These are phyloP conservation scores for Amaranthus tricolor DNA, from an alignment of 179 eudicot genomes.

Conservation along the genomic window DNA sequence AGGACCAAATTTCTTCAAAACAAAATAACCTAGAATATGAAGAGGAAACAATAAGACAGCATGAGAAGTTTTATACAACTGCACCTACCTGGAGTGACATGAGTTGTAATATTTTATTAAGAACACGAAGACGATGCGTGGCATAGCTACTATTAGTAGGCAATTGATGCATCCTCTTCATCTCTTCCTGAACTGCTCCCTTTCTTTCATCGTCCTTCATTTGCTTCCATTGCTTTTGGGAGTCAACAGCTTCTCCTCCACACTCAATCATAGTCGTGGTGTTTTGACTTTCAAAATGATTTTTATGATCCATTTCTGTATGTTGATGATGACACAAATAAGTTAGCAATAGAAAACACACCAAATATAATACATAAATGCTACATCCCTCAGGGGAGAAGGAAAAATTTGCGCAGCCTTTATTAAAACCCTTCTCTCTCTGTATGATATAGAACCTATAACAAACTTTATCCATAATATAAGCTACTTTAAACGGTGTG, in stretches of 20 bases:
- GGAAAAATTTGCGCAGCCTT: neutral
- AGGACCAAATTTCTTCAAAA: neutral
- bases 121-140: conserved; percentile 69
- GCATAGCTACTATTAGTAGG: conserved; percentile 75
- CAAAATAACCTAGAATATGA: conserved; percentile 1
- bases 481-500: neutral
- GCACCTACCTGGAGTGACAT: conserved; percentile 61
- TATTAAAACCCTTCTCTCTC: neutral
- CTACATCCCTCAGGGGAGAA: neutral
- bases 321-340: neutral
- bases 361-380: too few relatives aligned
- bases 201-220: conserved; percentile 49
- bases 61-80: neutral
- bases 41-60: neutral
- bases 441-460: neutral
- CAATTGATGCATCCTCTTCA: conserved; percentile 60
- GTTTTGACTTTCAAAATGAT: conserved; percentile 19
- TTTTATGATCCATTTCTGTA: conserved; percentile 17
- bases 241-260: conserved; percentile 19
- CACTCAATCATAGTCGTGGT: conserved; percentile 19
- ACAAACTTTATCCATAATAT: neutral
- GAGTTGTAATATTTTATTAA: conserved; percentile 70
- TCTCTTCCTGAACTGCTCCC: conserved; percentile 57
- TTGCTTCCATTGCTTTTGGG: conserved; percentile 35
- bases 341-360: neutral